Conservation (phyloP, 2,329 filamentous ascomycete genomes). For the Fonsecaea pugnacius region DNA sequence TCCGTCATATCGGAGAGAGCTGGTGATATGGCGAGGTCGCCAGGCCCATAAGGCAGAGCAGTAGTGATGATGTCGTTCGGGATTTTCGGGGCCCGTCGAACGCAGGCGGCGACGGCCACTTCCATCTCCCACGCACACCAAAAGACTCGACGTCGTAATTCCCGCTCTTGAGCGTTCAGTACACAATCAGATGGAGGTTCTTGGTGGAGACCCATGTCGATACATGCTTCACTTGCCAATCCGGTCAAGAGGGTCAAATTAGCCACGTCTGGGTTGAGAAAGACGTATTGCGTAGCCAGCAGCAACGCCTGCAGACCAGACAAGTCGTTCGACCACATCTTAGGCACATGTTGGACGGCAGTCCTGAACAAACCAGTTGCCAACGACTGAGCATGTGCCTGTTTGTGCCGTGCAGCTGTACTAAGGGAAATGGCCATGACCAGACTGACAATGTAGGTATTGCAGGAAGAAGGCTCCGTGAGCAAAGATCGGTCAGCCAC, state of each 20-base stretch:
- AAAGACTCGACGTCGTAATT: slow-evolving; percentile 80
- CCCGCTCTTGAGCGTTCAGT: slow-evolving; percentile 70
- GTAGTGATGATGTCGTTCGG: slow-evolving; percentile 18
- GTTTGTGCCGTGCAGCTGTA: slow-evolving; percentile 20
- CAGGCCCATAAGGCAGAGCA: neutral
- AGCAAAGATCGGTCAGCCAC: too few species aligned
- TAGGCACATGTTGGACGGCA: neutral
- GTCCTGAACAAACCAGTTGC: slow-evolving; percentile 15
- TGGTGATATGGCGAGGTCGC: too few species aligned
- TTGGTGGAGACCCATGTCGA: slow-evolving; percentile 90
- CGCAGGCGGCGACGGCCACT: slow-evolving; percentile 18
- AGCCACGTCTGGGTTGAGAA: too few species aligned
- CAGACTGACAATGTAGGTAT: slow-evolving; percentile 11
- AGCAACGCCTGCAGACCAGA: too few species aligned
- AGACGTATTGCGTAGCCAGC: too few species aligned
- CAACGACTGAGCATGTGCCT: slow-evolving; percentile 17
- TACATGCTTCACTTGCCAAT: slow-evolving; percentile 80
- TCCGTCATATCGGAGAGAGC: too few species aligned
- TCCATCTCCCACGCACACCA: slow-evolving; percentile 27
- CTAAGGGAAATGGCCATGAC: slow-evolving; percentile 23
- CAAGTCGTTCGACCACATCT: too few species aligned
- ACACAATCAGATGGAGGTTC: slow-evolving; percentile 75
- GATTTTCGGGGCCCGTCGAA: slow-evolving; percentile 10
- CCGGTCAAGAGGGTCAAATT: slow-evolving; percentile 86
- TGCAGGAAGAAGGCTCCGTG: too few species aligned